Conservation (phyloP, 2,329 filamentous ascomycete species). For the Ophiocordyceps unilateralis region DNA sequence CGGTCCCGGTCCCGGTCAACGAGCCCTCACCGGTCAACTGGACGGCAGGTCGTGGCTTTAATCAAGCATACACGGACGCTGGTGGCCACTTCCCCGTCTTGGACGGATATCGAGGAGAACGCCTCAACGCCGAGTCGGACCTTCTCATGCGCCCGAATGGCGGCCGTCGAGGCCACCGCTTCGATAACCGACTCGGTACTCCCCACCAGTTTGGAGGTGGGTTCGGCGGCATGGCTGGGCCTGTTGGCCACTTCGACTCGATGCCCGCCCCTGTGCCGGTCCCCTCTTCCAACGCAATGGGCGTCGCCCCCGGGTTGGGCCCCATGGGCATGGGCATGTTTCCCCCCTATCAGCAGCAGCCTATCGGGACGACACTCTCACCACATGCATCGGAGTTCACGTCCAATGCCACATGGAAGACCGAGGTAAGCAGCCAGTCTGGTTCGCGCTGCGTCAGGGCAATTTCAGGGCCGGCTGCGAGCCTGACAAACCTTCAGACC, state of each 20-base stretch:
- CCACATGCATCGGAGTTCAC: constrained; percentile 63
- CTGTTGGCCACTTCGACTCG: constrained; percentile 17
- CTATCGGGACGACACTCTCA: constrained; percentile 49
- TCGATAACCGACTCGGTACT: constrained; percentile 25
- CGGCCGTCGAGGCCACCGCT: constrained; percentile 27
- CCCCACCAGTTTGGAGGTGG: constrained; percentile 15
- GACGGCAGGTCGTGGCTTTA: constrained; percentile 24
- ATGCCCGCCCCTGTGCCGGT: constrained; percentile 19
- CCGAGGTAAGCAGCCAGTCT: constrained; percentile 24
- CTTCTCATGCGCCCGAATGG: constrained; percentile 23
- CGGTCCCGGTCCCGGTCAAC: constrained; percentile 17
- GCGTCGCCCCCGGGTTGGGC: constrained; percentile 16
- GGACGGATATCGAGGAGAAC: constrained; percentile 27
- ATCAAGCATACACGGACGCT: constrained; percentile 23
- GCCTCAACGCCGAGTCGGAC: constrained; percentile 31
- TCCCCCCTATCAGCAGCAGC: constrained; percentile 34
- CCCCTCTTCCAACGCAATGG: constrained; percentile 14
- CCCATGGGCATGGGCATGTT: constrained; percentile 25
- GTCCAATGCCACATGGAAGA: constrained; percentile 36
- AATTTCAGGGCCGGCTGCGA: background rate
- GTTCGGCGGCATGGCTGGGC: constrained; percentile 14
- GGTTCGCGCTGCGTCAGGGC: background rate
- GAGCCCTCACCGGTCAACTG: constrained; percentile 23
- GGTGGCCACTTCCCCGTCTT: constrained; percentile 15
- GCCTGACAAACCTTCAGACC: constrained; percentile 18